A percentile compares a stretch with the other conserved stretches of the same genome.
Conservation (phyloP, 139 green algal genomes). For the Nannochloris sp. region DNA sequence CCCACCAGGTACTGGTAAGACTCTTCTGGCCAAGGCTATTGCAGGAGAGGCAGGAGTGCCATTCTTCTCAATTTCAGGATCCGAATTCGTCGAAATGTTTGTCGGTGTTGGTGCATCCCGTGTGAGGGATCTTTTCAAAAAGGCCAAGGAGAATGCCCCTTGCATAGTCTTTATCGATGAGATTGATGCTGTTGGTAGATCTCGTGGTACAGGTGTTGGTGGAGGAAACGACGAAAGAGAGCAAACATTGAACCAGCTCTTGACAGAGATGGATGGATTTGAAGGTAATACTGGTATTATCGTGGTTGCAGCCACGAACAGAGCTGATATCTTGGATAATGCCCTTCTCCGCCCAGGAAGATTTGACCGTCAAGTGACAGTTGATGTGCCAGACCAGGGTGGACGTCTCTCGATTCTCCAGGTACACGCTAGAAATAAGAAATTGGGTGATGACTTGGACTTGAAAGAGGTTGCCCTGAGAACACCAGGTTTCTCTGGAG, state of each 20-base stretch:
- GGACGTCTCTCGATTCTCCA: conserved; percentile 89
- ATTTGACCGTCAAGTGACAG: conserved; percentile 91
- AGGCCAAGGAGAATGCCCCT: conserved; percentile 96
- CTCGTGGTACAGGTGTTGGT: conserved; percentile 85
- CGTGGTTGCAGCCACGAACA: conserved; percentile 95
- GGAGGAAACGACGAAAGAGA: conserved; percentile 98
- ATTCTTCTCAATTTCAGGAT: conserved; percentile 98
- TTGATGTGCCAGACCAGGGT: conserved; percentile 94
- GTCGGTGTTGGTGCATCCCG: conserved; percentile 92
- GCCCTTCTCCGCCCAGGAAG: conserved; percentile 94
- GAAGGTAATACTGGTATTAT: conserved; percentile 99
- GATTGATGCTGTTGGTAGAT: conserved; percentile 95
- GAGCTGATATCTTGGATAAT: conserved; percentile 95
- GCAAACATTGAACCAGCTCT: conserved; percentile 98
- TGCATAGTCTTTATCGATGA: conserved; percentile 99
- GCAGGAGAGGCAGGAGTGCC: conserved; percentile 91
- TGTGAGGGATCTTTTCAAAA: conserved; percentile 97
- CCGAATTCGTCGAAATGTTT: conserved; percentile 99
- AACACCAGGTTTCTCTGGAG: conserved; percentile 76
- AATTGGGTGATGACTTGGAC: conserved; percentile 85
- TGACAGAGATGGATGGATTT: conserved; percentile 96
- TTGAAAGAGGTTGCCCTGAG: conserved; percentile 89
- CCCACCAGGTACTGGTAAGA: conserved; percentile 94
- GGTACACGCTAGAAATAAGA: conserved; percentile 94
- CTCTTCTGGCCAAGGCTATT: conserved; percentile 96